phyloP scores from a whole-genome alignment of 176 grass and related monocot species.

The Musa acuminata region DNA sequence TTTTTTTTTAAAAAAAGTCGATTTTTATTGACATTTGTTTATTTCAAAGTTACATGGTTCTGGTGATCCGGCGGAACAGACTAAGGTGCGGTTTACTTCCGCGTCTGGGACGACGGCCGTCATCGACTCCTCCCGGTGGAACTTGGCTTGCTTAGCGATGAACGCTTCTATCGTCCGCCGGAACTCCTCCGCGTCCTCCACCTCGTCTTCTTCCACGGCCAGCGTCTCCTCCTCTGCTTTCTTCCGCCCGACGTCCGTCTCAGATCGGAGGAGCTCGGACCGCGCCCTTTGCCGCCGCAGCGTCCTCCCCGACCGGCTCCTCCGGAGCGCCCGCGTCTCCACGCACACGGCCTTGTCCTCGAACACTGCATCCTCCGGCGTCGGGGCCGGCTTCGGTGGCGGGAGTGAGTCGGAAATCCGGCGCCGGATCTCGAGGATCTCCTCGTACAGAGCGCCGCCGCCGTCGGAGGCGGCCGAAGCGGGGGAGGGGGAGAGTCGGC shows the following conservation, averaged over 20 bases:
- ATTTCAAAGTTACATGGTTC: not conserved
- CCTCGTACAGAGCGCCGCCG: not conserved
- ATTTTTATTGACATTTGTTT: not conserved
- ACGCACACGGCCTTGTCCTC: slow-evolving; percentile 15
- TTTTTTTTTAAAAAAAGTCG: too few relatives aligned
- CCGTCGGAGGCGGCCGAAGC: not conserved
- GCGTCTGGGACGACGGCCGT: not conserved
- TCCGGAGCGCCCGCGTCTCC: not conserved
- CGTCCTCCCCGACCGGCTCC: not conserved
- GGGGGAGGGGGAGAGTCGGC: slow-evolving; percentile 1
- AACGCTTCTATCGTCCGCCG: slow-evolving; percentile 11
- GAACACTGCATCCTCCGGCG: slow-evolving; percentile 9
- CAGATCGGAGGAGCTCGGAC: not conserved
- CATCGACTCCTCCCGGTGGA: not conserved
- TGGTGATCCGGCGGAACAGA: not conserved
- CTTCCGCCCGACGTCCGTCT: not conserved
- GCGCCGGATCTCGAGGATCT: not conserved
- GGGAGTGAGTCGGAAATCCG: not conserved
- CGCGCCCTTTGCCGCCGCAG: not conserved
- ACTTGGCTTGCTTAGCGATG: slow-evolving; percentile 12
- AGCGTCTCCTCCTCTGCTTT: too few relatives aligned
- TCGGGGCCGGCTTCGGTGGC: not conserved
- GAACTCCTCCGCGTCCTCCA: slow-evolving; percentile 18
- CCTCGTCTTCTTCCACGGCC: not conserved
- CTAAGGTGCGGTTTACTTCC: not conserved